A percentile compares a stretch with the other conserved stretches of the same genome.
These are phyloP conservation scores for Pinguiococcus pyrenoidosus DNA, from an alignment of 108 stramenopile species.

Conservation along the genomic window DNA sequence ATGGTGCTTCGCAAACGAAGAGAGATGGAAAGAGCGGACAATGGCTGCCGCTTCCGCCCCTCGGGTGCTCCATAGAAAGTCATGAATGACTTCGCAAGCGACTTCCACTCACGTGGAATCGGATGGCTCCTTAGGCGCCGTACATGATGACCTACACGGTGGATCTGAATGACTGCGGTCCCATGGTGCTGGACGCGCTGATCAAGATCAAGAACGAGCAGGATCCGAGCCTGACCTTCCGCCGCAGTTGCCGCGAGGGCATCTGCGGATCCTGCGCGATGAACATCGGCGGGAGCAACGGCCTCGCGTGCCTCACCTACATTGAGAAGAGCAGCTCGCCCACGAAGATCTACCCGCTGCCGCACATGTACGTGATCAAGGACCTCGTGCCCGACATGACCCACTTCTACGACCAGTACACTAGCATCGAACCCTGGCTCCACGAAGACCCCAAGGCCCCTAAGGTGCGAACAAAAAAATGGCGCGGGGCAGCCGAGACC, in stretches of 20 bases:
- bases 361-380: conserved; percentile 97
- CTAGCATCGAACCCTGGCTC: conserved; percentile 95
- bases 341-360: conserved; percentile 87
- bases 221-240: conserved; percentile 88
- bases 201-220: conserved; percentile 92
- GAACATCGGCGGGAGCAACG: conserved; percentile 96
- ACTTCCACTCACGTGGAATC: too few species aligned
- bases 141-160: conserved; percentile 74
- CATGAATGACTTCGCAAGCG: too few species aligned
- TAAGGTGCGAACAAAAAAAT: too few species aligned
- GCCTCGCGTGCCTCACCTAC: conserved; percentile 81
- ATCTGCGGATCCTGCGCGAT: conserved; percentile 97
- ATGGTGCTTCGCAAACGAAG: too few species aligned
- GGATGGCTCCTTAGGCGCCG: too few species aligned
- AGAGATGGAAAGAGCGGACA: too few species aligned
- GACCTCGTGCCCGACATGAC: conserved; percentile 96
- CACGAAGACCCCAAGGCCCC: conserved; percentile 45
- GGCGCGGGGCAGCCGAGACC: too few species aligned
- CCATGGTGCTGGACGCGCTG: conserved; percentile 92
- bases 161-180: conserved; percentile 78
- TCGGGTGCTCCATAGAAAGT: too few species aligned
- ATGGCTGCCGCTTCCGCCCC: too few species aligned
- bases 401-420: conserved; percentile 91
- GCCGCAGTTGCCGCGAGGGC: conserved; percentile 90
- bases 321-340: conserved; percentile 56